These are phyloP conservation scores for Calonectria multiphialidica DNA, from an alignment of 2,329 filamentous ascomycete genomes.

Conservation along the genomic window DNA sequence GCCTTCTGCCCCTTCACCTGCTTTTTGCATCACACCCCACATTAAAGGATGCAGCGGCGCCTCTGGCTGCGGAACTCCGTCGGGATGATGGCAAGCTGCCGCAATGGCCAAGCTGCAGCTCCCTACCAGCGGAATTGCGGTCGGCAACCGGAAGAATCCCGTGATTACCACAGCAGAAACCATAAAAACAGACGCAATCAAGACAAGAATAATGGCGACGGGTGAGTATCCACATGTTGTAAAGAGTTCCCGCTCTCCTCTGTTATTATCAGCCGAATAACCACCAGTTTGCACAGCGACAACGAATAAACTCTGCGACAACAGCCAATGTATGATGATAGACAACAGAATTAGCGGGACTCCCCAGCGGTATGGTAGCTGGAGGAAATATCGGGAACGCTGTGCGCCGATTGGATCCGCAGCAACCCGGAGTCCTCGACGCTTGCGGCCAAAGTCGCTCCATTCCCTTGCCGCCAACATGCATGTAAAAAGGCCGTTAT, in stretches of 20 bases:
- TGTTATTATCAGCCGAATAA: no score
- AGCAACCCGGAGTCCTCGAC: slow-evolving; percentile 11
- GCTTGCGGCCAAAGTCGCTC: slow-evolving; percentile 18
- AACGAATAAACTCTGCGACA: slow-evolving; percentile 25
- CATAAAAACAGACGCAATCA: not conserved
- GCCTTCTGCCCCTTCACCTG: not conserved
- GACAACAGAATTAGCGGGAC: not conserved
- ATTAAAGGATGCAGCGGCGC: not conserved
- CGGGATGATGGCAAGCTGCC: slow-evolving; percentile 18
- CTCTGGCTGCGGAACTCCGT: not conserved
- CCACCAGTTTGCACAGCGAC: slow-evolving; percentile 3
- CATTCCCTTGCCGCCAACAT: slow-evolving; percentile 27
- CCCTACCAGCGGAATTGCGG: slow-evolving; percentile 7
- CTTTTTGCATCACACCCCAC: slow-evolving; percentile 17
- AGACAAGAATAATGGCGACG: slow-evolving; percentile 7
- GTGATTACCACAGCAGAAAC: not conserved
- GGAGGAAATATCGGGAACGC: slow-evolving; percentile 26
- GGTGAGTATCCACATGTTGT: slow-evolving; percentile 25
- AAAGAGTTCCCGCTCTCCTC: not conserved
- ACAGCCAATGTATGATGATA: slow-evolving; percentile 17
- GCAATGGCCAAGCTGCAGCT: slow-evolving; percentile 25
- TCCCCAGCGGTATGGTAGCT: slow-evolving; percentile 24
- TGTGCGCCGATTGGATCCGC: slow-evolving; percentile 1
- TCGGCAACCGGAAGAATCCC: not conserved
- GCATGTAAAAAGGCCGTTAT: slow-evolving; percentile 18